These are phyloP conservation scores for Rhypophila decipiens DNA, from an alignment of 495 filamentous ascomycete genomes.

Conservation along the genomic window DNA sequence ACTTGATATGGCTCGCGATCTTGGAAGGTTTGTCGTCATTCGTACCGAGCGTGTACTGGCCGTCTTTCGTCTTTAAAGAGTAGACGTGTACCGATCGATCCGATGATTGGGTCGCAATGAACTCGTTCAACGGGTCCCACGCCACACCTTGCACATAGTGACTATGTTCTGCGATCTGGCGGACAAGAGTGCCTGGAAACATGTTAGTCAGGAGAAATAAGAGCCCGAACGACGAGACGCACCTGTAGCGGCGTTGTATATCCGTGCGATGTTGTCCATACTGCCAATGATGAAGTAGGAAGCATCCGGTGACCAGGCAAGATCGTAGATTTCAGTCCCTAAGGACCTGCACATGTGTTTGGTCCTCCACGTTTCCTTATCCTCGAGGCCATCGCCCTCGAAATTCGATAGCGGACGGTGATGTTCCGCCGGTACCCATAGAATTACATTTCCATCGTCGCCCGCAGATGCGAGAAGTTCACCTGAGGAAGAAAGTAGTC, in stretches of 20 bases:
- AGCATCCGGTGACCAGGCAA: constrained; percentile 97
- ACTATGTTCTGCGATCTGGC: constrained; percentile 97
- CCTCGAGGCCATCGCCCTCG: constrained; percentile 79
- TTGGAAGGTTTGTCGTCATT: constrained; percentile 39
- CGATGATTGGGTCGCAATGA: constrained; percentile 94
- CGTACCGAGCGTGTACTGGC: constrained; percentile 72
- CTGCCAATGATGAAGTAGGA: constrained; percentile 96
- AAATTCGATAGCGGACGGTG: constrained; percentile 46
- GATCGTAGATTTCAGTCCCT: constrained; percentile 92
- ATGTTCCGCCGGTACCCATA: constrained; percentile 86
- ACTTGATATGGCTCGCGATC: constrained; percentile 58
- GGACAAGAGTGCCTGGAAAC: constrained; percentile 69
- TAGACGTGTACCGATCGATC: constrained; percentile 98
- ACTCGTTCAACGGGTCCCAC: constrained; percentile 98
- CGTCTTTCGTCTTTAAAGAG: constrained; percentile 90
- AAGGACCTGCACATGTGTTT: constrained; percentile 95
- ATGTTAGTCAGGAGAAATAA: constrained; percentile 9
- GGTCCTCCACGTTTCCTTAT: constrained; percentile 93
- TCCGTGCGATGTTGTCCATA: constrained; percentile 97
- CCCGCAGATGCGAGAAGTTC: constrained; percentile 92
- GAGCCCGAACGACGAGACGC: constrained; percentile 9
- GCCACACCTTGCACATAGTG: constrained; percentile 98
- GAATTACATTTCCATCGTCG: constrained; percentile 91
- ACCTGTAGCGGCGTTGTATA: constrained; percentile 95
- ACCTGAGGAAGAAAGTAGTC: constrained; percentile 47